These are phyloP conservation scores for Diaporthe vexans DNA, from an alignment of 2,329 filamentous ascomycete genomes.

Conservation along the genomic window DNA sequence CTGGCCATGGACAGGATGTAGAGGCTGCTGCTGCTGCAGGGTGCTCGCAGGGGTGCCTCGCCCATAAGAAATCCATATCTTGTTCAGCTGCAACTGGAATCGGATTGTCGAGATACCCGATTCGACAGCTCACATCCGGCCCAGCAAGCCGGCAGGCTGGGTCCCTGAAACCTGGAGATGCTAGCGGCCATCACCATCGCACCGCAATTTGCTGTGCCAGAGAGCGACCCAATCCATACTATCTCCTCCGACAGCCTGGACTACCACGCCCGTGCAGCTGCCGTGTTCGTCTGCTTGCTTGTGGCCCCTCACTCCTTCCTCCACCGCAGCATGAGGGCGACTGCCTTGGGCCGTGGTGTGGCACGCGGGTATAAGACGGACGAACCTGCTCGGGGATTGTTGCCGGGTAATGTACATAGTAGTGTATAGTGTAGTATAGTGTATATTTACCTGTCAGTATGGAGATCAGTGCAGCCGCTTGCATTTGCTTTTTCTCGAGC, in stretches of 20 bases:
- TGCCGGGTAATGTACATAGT: background rate
- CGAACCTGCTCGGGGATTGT: background rate
- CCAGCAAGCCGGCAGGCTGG: slow-evolving; percentile 18
- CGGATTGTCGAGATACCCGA: slow-evolving; percentile 37
- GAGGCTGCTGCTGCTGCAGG: background rate
- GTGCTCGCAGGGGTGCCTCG: slow-evolving; percentile 18
- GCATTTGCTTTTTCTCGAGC: slow-evolving; percentile 13
- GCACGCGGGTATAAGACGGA: slow-evolving; percentile 17
- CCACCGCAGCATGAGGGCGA: background rate
- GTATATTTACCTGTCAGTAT: slow-evolving; percentile 20
- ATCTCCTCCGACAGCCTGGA: background rate
- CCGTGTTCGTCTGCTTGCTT: no score
- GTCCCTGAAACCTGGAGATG: slow-evolving; percentile 24
- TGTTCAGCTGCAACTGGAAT: slow-evolving; percentile 10
- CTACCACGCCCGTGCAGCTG: background rate
- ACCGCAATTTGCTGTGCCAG: slow-evolving; percentile 21
- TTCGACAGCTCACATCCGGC: slow-evolving; percentile 40
- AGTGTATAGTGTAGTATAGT: background rate
- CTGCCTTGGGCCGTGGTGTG: background rate
- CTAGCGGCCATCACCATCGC: slow-evolving; percentile 18
- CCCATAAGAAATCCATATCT: slow-evolving; percentile 14
- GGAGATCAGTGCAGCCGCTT: slow-evolving; percentile 28
- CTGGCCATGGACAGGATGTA: background rate
- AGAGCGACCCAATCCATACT: background rate
- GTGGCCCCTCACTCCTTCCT: background rate